Conservation (phyloP, 164 flowering plant genomes). For the Taxillus chinensis region DNA sequence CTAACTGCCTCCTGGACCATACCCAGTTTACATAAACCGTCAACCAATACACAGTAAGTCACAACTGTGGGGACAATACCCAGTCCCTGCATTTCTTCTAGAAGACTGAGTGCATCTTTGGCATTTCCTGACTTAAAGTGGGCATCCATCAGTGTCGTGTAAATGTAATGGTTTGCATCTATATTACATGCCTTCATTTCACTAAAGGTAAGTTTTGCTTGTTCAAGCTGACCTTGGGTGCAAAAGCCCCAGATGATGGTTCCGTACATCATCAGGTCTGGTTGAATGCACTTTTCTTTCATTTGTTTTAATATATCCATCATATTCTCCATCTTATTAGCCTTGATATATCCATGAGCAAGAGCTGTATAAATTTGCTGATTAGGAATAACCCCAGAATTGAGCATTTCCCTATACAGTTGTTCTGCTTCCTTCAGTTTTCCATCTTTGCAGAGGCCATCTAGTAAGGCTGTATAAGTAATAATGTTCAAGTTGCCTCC, state of each 20-base stretch:
- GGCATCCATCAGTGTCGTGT: slow-evolving; percentile 60
- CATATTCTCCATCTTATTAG: slow-evolving; percentile 35
- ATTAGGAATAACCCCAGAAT: slow-evolving; percentile 47
- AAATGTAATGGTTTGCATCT: slow-evolving; percentile 39
- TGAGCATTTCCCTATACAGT: slow-evolving; percentile 34
- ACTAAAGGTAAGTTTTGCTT: slow-evolving; percentile 32
- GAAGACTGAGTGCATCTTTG: slow-evolving; percentile 42
- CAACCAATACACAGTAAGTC: slow-evolving; percentile 58
- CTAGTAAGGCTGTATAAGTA: slow-evolving; percentile 59
- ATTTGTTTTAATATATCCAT: slow-evolving; percentile 38
- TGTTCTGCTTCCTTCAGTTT: slow-evolving; percentile 58
- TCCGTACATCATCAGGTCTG: slow-evolving; percentile 51
- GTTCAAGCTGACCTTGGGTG: slow-evolving; percentile 40
- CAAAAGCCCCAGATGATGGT: slow-evolving; percentile 73
- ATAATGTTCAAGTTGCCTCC: slow-evolving; percentile 50
- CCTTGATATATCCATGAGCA: slow-evolving; percentile 59
- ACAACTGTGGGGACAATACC: slow-evolving; percentile 48
- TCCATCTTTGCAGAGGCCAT: slow-evolving; percentile 64
- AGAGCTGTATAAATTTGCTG: slow-evolving; percentile 50
- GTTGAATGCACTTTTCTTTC: slow-evolving; percentile 31
- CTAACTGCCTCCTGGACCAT: slow-evolving; percentile 44
- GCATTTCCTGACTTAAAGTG: slow-evolving; percentile 57
- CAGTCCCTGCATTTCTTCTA: slow-evolving; percentile 45
- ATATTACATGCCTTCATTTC: slow-evolving; percentile 46
- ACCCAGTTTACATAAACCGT: slow-evolving; percentile 73